phyloP scores from a whole-genome alignment of 257 asterid genomes.

The Fraxinus excelsior region DNA sequence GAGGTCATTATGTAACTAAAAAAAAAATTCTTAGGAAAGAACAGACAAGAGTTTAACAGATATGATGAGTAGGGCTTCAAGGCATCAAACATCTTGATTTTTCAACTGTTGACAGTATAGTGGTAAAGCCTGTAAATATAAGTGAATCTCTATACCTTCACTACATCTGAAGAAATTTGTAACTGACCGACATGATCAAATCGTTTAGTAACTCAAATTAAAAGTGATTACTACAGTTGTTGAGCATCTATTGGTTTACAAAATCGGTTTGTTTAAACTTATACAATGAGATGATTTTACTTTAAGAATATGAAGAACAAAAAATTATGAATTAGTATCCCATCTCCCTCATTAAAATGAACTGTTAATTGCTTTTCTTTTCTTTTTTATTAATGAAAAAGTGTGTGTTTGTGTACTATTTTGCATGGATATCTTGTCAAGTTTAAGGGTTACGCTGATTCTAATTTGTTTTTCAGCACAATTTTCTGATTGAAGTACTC shows the following conservation, averaged over 20 bases:
- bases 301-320: too few relatives aligned
- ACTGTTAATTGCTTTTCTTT: background rate
- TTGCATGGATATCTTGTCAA: background rate
- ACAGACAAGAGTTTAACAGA: background rate
- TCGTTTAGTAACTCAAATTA: background rate
- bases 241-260: background rate
- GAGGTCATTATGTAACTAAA: background rate
- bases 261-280: background rate
- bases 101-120: background rate
- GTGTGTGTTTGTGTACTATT: background rate
- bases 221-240: background rate
- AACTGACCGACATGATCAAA: background rate
- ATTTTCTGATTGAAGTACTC: conserved; percentile 35
- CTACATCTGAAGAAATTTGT: background rate
- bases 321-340: background rate
- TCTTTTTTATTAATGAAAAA: background rate
- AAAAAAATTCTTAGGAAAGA: background rate
- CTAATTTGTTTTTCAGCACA: conserved; percentile 34
- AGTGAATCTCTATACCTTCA: background rate
- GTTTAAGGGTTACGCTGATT: conserved; percentile 15
- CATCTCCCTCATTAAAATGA: background rate
- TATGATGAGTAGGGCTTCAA: background rate
- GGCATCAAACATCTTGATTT: background rate
- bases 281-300: background rate
- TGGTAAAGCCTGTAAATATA: background rate